phyloP scores from a whole-genome alignment of 2,329 filamentous ascomycete genomes.

The Nannizziopsis barbatae region DNA sequence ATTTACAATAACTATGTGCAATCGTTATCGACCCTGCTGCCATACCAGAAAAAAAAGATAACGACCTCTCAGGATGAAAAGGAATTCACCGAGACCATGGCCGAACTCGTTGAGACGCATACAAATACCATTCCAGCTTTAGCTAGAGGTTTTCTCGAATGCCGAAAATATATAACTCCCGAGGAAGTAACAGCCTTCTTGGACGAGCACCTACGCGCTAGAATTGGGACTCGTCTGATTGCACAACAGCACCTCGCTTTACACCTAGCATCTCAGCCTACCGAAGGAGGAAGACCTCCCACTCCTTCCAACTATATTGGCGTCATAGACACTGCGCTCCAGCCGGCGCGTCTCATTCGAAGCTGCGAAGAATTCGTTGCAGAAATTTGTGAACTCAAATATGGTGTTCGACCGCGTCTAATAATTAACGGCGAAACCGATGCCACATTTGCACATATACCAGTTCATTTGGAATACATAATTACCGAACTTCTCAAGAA shows the following conservation, averaged over 20 bases:
- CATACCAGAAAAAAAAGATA: slow-evolving; percentile 64
- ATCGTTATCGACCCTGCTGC: slow-evolving; percentile 78
- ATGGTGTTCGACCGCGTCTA: slow-evolving; percentile 73
- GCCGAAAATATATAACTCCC: slow-evolving; percentile 74
- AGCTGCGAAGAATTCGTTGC: slow-evolving; percentile 81
- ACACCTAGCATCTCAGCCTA: slow-evolving; percentile 63
- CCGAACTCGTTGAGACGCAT: slow-evolving; percentile 91
- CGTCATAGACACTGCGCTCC: slow-evolving; percentile 83
- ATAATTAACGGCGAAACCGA: slow-evolving; percentile 74
- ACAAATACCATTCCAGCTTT: slow-evolving; percentile 88
- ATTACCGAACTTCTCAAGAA: slow-evolving; percentile 95
- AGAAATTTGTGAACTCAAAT: slow-evolving; percentile 93
- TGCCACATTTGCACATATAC: slow-evolving; percentile 85
- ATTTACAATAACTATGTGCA: slow-evolving; percentile 97
- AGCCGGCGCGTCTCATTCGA: slow-evolving; percentile 69
- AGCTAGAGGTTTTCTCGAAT: slow-evolving; percentile 86
- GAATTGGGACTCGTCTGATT: slow-evolving; percentile 87
- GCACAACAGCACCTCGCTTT: slow-evolving; percentile 95
- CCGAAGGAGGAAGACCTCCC: slow-evolving; percentile 44
- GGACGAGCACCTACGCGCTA: slow-evolving; percentile 82
- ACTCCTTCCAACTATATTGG: slow-evolving; percentile 61
- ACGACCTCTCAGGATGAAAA: slow-evolving; percentile 75
- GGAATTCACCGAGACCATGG: slow-evolving; percentile 80
- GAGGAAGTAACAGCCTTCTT: slow-evolving; percentile 80
- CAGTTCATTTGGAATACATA: slow-evolving; percentile 95